Percentiles rank a stretch among this genome's conserved stretches.
phyloP scores from a whole-genome alignment of 768 basidiomycete genomes.

The Termitomyces bulborhizus region DNA sequence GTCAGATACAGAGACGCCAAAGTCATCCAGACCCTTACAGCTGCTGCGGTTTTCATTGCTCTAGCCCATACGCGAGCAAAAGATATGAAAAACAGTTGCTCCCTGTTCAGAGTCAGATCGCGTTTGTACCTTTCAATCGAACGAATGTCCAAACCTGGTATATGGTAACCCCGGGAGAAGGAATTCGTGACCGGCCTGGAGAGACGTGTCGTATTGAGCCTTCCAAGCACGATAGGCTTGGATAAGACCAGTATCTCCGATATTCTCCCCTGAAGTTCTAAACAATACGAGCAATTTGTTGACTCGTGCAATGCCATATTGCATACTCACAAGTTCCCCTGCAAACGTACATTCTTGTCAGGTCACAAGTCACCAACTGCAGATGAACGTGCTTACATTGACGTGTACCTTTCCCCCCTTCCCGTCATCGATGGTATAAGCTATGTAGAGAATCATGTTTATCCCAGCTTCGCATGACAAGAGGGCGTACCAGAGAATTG shows the following conservation, averaged over 20 bases:
- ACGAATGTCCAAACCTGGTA: constrained; percentile 43
- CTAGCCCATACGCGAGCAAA: constrained; percentile 87
- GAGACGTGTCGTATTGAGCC: constrained; percentile 57
- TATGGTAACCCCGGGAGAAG: constrained; percentile 77
- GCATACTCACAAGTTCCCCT: constrained; percentile 68
- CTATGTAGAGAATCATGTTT: constrained; percentile 26
- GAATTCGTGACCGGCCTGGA: constrained; percentile 55
- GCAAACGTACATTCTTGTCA: background rate
- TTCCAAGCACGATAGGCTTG: constrained; percentile 94
- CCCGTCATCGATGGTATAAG: constrained; percentile 80
- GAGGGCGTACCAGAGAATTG: constrained; percentile 69
- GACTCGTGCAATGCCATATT: background rate
- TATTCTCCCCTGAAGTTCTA: constrained; percentile 89
- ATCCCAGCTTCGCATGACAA: background rate
- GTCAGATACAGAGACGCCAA: background rate
- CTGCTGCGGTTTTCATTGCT: constrained; percentile 72
- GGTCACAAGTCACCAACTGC: background rate
- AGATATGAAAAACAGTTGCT: constrained; percentile 92
- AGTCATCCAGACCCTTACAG: constrained; percentile 35
- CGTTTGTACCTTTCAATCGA: background rate
- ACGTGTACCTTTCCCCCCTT: constrained; percentile 80
- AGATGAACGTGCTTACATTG: constrained; percentile 51
- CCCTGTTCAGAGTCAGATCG: constrained; percentile 34
- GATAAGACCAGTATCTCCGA: constrained; percentile 79
- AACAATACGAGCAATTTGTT: constrained; percentile 6